Conservation (phyloP, 163 green algal genomes). For the Botryococcus braunii region DNA sequence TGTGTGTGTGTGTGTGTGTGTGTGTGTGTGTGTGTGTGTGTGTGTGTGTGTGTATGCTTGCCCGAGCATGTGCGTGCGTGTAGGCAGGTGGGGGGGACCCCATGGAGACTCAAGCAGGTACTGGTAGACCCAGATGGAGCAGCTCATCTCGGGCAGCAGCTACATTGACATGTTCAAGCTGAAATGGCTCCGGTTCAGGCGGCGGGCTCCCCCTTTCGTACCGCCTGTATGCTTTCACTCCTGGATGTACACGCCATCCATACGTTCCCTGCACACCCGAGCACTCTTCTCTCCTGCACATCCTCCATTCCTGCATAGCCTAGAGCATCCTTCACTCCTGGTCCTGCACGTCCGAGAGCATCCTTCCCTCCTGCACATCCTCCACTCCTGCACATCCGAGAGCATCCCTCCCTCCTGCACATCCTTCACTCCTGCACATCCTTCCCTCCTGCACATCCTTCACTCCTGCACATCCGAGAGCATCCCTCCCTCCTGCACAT, state of each 20-base stretch:
- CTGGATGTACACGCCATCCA: constrained; percentile 48
- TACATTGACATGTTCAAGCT: constrained; percentile 7
- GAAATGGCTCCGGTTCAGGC: constrained; percentile 42
- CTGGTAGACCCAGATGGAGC: constrained; percentile 8
- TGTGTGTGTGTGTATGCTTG: too few relatives aligned
- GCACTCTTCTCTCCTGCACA: not conserved
- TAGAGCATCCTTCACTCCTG: too few relatives aligned
- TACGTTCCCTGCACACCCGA: constrained; percentile 30
- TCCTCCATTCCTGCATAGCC: not conserved
- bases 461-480: too few relatives aligned
- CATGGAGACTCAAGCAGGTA: too few relatives aligned
- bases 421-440: not conserved
- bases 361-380: too few relatives aligned
- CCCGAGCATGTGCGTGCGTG: too few relatives aligned
- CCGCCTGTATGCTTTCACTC: constrained; percentile 40
- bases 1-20: too few relatives aligned
- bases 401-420: not conserved
- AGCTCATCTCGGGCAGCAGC: constrained; percentile 12
- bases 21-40: too few relatives aligned
- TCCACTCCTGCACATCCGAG: not conserved
- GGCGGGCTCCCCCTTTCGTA: constrained; percentile 39
- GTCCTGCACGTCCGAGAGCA: too few relatives aligned
- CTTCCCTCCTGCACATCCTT: too few relatives aligned
- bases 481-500: too few relatives aligned
- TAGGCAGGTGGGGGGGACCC: too few relatives aligned